Conservation (phyloP, 2,329 filamentous ascomycete species). For the Didymella glomerata region DNA sequence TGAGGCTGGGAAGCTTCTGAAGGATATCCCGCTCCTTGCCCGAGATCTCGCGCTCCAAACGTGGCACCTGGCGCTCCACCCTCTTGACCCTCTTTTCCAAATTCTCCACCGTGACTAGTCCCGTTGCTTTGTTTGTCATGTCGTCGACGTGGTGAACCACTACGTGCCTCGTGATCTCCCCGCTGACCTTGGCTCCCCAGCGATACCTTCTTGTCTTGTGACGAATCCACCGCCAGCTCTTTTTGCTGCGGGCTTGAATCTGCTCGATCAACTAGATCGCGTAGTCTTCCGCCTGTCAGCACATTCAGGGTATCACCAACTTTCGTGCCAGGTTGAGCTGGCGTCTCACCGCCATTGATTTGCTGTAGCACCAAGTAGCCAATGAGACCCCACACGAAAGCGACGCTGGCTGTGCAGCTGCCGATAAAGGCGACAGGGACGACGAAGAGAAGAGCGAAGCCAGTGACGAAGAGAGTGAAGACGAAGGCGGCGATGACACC, state of each 20-base stretch:
- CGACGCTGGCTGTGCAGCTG: slow-evolving; percentile 66
- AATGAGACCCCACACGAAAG: slow-evolving; percentile 68
- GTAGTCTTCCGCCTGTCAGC: slow-evolving; percentile 32
- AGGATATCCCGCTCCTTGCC: slow-evolving; percentile 1
- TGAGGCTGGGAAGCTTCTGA: not conserved
- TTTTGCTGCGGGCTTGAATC: slow-evolving; percentile 7
- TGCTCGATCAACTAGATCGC: slow-evolving; percentile 21
- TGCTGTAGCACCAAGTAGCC: slow-evolving; percentile 61
- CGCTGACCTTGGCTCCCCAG: slow-evolving; percentile 1
- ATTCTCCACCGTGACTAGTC: slow-evolving; percentile 11
- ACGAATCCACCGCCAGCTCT: slow-evolving; percentile 15
- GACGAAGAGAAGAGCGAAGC: slow-evolving; percentile 72
- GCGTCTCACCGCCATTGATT: slow-evolving; percentile 37
- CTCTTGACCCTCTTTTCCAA: slow-evolving; percentile 6
- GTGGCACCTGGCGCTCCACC: slow-evolving; percentile 2
- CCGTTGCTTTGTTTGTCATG: slow-evolving; percentile 11
- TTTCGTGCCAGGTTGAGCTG: slow-evolving; percentile 28
- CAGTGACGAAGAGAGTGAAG: slow-evolving; percentile 73
- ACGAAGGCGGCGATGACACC: slow-evolving; percentile 61
- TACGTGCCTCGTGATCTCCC: slow-evolving; percentile 9
- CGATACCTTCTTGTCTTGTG: slow-evolving; percentile 1
- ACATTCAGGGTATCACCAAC: slow-evolving; percentile 30
- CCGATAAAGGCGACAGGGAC: slow-evolving; percentile 74
- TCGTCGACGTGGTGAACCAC: slow-evolving; percentile 20
- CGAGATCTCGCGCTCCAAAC: slow-evolving; percentile 1